A percentile compares a stretch with the other conserved stretches of the same genome.
These are phyloP conservation scores for Stemphylium lycopersici DNA, from an alignment of 2,329 filamentous ascomycete species.

Conservation along the genomic window DNA sequence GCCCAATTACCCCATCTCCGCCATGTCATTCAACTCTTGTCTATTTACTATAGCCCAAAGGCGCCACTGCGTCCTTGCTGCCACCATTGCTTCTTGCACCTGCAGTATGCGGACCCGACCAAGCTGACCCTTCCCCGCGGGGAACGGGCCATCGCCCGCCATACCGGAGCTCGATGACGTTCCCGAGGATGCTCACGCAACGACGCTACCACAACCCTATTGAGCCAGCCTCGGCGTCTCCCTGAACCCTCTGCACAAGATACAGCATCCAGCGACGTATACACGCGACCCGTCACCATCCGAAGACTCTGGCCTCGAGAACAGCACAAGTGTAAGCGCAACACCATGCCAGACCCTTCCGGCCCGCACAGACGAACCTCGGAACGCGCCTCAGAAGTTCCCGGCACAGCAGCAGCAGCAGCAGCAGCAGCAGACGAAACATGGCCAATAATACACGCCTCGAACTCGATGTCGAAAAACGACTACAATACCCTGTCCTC, in stretches of 20 bases:
- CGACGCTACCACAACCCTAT: not conserved
- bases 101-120: not conserved
- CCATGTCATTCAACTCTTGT: too few species aligned
- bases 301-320: too few species aligned
- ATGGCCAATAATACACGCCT: slow-evolving; percentile 31
- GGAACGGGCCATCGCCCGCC: slow-evolving; percentile 3
- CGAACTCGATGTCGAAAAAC: not conserved
- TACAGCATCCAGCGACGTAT: not conserved
- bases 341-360: slow-evolving; percentile 1
- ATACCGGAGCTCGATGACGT: slow-evolving; percentile 7
- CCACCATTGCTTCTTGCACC: not conserved
- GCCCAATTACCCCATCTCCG: too few species aligned
- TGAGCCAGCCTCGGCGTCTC: too few species aligned
- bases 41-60: too few species aligned
- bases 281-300: not conserved
- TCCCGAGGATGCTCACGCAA: not conserved
- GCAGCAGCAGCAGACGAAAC: slow-evolving; percentile 43
- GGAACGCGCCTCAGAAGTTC: slow-evolving; percentile 4
- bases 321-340: not conserved
- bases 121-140: not conserved
- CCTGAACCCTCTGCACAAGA: too few species aligned
- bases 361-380: slow-evolving; percentile 22
- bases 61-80: too few species aligned
- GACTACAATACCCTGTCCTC: slow-evolving; percentile 39
- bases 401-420: slow-evolving; percentile 17